Percentiles rank a stretch among this genome's conserved stretches.
Evolutionary conservation across 2,329 filamentous ascomycete species (phyloP).

Genomic region (Ascochyta pisi): DNA sequence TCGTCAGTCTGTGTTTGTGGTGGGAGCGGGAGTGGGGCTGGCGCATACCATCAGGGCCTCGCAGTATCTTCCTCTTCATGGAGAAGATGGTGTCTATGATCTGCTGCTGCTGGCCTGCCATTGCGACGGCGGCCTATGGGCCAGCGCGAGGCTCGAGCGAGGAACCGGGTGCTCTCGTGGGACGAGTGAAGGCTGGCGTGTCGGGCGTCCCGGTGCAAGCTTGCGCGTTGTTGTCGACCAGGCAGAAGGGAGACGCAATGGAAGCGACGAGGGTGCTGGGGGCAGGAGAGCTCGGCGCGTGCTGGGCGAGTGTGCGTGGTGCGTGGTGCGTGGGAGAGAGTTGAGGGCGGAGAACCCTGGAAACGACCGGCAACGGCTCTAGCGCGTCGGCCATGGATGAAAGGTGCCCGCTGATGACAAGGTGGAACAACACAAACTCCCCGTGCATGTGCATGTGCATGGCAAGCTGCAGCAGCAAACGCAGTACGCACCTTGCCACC

Average conservation of each 20-base stretch:
- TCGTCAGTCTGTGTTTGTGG: slow-evolving; percentile 23
- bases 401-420: slow-evolving; percentile 15
- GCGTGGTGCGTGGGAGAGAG: slow-evolving; percentile 5
- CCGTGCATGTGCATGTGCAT: slow-evolving; percentile 9
- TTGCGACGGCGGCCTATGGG: slow-evolving; percentile 32
- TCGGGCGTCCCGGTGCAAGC: neutral
- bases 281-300: slow-evolving; percentile 7
- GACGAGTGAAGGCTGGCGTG: neutral
- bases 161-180: slow-evolving; percentile 17
- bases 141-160: slow-evolving; percentile 25
- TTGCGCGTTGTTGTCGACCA: neutral
- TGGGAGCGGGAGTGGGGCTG: neutral
- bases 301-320: neutral
- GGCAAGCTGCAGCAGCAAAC: slow-evolving; percentile 14
- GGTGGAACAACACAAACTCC: neutral
- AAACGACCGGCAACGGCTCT: slow-evolving; percentile 11
- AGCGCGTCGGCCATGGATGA: slow-evolving; percentile 14
- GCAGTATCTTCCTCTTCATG: slow-evolving; percentile 48
- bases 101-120: slow-evolving; percentile 51
- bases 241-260: neutral
- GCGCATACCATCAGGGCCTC: slow-evolving; percentile 44
- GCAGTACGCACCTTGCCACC: neutral
- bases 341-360: slow-evolving; percentile 14
- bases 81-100: slow-evolving; percentile 50
- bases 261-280: neutral